Base-by-base conservation (phyloP, 108 stramenopile genomes). In the Skeletonema marinoi region DNA sequence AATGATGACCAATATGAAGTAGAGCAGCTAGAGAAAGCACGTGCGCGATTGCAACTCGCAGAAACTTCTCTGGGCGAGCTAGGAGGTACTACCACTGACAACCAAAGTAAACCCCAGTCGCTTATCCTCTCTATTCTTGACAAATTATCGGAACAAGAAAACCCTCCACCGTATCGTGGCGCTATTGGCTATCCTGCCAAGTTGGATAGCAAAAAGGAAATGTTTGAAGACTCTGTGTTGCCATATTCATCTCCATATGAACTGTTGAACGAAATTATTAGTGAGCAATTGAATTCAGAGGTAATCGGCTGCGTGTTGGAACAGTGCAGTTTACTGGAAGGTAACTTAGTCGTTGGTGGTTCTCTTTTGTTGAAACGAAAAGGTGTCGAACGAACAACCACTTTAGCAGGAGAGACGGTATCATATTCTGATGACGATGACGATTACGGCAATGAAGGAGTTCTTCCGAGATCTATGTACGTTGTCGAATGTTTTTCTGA, bases 401-500 rank as follows among this genome's bases (percentile, higher is more conserved):
- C 54, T 2, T n/a, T 92, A 12, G 60, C 69, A 44, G 93, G 92
- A 51, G 91, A 93, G 73, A 62, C 21, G 21, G 30, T 93, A 10
- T 41, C 60, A 14, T 72, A 84, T 32, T 51, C 84, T 12, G 89
- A 91, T 70, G 73, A 80, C 36, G 85, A 88, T n/a, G 88, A 89
- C 59, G 92, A 83, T 31, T 88, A 73, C 65, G 92, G 90, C 13
- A 93, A 92, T 58, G 36, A 60, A 25, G 89, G 74, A 16, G 82
- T 89, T 4, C 70, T 61, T 14, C 89, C 87, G 6, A 81, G 88
- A 30, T 87, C 90, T n/a, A 66, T 80, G 16, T 77, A 89, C 36
- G 73, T 97, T 21, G 95, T 96, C 30, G 94, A 97, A 80, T 95
- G 94, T 69, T 85, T 86, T 65, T 67, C 74, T 17, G 97, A 97